Base-by-base conservation (phyloP, 148 eudicot genomes). In the Vaccinium corymbosum region DNA sequence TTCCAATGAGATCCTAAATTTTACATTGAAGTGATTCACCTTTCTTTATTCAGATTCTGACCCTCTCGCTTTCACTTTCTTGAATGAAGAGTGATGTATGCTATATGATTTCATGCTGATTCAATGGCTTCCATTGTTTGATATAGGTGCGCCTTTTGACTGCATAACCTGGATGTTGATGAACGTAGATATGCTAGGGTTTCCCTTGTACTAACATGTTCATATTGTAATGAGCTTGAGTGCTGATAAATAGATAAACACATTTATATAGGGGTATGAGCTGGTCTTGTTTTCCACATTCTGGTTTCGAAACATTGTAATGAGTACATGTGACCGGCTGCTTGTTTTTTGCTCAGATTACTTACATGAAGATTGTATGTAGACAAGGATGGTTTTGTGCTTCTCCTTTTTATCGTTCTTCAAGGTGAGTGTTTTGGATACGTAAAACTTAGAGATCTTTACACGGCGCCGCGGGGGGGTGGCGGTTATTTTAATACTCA, bases 321-420 rank as follows among this genome's bases (percentile, higher is more conserved):
- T 71, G 78, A 82, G 35, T 10, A 52, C 64, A 51, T 51, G 50
- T 29, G n/a, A 55, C 42, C 38, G 9, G 19, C 76, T 59, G 78
- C 86, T 52, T 14, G 77, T 83, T 51, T 79, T 29, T 79, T 70
- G 53, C 53, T 13, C 88, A 96, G 98, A 88, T 90, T 81, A 89
- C 98, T 73, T 96, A 96, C 85, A 91, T 93, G 80, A 94, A 92
- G 90, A 94, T 92, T 84, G 97, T 90, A 78, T 88, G 98, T 83
- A 85, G 93, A 48, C 99, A 96, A 86, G 98, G 99, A 86, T 94
- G 98, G 98, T 94, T 93, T 85, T 77, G 80, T 14, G 92, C 98
- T 82, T 89, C 98, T 64, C 97, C 89, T 27, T 64, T 86, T 81
- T 95, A 94, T 83, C 91, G 90, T 86, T 85, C 94, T 85, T 89